Evolutionary conservation across 2,329 filamentous ascomycete species (phyloP).

Genomic region (Myotisia sp.): DNA sequence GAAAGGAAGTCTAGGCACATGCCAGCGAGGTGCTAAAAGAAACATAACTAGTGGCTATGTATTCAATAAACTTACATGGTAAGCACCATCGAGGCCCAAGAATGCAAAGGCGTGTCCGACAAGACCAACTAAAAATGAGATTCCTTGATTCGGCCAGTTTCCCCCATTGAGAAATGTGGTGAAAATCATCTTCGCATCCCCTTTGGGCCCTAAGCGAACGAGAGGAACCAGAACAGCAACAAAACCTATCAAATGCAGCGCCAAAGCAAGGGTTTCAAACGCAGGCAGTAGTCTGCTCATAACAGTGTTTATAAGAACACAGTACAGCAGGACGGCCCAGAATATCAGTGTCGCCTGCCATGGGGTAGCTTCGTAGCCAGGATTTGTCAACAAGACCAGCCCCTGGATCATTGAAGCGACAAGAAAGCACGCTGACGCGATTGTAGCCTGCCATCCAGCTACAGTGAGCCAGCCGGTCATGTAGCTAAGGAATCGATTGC

Average conservation of each 20-base stretch:
- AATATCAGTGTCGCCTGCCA: slow-evolving; percentile 35
- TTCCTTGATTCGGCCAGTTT: slow-evolving; percentile 23
- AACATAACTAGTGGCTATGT: no score
- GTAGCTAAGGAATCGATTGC: slow-evolving; percentile 24
- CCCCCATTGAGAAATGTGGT: slow-evolving; percentile 27
- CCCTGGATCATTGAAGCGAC: slow-evolving; percentile 24
- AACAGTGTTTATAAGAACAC: slow-evolving; percentile 39
- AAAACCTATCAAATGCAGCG: slow-evolving; percentile 36
- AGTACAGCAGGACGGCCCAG: slow-evolving; percentile 35
- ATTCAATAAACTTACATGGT: slow-evolving; percentile 20
- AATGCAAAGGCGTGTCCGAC: slow-evolving; percentile 17
- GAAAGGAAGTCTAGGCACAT: no score
- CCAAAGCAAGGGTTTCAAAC: slow-evolving; percentile 38
- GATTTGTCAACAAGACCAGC: slow-evolving; percentile 22
- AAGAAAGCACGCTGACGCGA: slow-evolving; percentile 23
- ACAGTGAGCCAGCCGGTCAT: slow-evolving; percentile 28
- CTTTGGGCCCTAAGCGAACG: slow-evolving; percentile 19
- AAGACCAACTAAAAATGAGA: slow-evolving; percentile 28
- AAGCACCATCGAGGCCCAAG: slow-evolving; percentile 21
- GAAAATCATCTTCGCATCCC: slow-evolving; percentile 18
- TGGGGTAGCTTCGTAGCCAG: slow-evolving; percentile 15
- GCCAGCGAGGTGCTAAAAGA: no score
- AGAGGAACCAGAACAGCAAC: slow-evolving; percentile 28
- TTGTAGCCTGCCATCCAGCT: slow-evolving; percentile 24
- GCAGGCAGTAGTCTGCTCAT: slow-evolving; percentile 33